phyloP scores from a whole-genome alignment of 352 stramenopile species.

The Globisporangium parvum region DNA sequence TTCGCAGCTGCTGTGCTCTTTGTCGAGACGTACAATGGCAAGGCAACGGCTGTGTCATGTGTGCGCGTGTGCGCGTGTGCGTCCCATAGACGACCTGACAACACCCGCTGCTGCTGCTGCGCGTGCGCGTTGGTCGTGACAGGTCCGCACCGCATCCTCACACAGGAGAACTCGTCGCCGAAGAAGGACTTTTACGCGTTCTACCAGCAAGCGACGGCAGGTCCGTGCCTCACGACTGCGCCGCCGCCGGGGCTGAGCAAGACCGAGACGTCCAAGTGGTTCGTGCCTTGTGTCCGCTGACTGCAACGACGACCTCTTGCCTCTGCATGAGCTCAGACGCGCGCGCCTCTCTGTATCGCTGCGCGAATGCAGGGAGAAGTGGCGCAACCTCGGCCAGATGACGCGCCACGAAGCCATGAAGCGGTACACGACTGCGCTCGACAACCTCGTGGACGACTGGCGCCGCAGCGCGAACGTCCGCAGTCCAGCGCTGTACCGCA shows the following conservation, averaged over 20 bases:
- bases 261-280: constrained; percentile 54
- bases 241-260: constrained; percentile 34
- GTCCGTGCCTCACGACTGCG: constrained; percentile 33
- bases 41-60: not conserved
- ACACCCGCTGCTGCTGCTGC: not conserved
- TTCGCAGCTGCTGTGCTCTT: constrained; percentile 73
- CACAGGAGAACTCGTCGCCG: constrained; percentile 57
- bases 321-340: not conserved
- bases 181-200: constrained; percentile 80
- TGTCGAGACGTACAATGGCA: constrained; percentile 70
- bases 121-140: not conserved
- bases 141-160: constrained; percentile 71
- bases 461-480: constrained; percentile 47
- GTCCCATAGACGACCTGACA: not conserved
- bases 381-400: constrained; percentile 57
- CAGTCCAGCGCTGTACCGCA: constrained; percentile 11
- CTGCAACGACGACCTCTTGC: not conserved
- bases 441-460: constrained; percentile 82
- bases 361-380: constrained; percentile 43
- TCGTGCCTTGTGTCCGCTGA: not conserved
- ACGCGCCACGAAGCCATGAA: constrained; percentile 76
- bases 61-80: not conserved
- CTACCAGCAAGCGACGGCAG: constrained; percentile 69
- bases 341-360: not conserved
- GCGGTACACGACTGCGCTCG: constrained; percentile 62